Evolutionary conservation across 2,329 filamentous ascomycete genomes (phyloP).

Genomic region (Lasiodiplodia hormozganensis): DNA sequence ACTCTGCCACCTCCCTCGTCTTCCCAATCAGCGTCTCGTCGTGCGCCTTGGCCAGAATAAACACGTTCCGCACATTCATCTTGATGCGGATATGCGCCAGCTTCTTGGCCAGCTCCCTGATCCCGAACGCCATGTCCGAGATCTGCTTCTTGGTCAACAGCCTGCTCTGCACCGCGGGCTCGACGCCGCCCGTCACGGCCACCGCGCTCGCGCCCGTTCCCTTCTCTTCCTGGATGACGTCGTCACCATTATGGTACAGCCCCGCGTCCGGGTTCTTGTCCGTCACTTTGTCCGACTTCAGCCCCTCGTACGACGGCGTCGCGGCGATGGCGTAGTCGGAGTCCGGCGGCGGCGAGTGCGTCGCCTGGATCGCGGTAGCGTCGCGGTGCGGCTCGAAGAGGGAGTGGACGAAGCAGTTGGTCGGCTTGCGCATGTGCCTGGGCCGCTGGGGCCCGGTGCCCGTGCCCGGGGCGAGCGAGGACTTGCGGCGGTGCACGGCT

Average conservation of each 20-base stretch:
- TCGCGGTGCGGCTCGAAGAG: slow-evolving; percentile 57
- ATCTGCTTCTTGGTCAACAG: slow-evolving; percentile 93
- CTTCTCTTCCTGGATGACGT: neutral
- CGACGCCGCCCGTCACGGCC: slow-evolving; percentile 37
- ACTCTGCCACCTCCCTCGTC: slow-evolving; percentile 77
- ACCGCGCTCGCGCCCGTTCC: neutral
- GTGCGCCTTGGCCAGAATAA: slow-evolving; percentile 90
- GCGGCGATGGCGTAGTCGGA: slow-evolving; percentile 20
- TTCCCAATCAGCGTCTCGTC: slow-evolving; percentile 80
- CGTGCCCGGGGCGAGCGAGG: slow-evolving; percentile 60
- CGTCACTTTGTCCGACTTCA: slow-evolving; percentile 45
- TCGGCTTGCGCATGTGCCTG: slow-evolving; percentile 48
- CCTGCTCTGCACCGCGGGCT: slow-evolving; percentile 64
- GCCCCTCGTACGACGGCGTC: slow-evolving; percentile 39
- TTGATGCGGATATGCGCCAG: slow-evolving; percentile 83
- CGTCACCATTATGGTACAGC: neutral
- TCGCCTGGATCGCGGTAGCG: slow-evolving; percentile 38
- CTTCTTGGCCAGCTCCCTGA: slow-evolving; percentile 86
- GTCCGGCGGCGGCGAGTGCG: neutral
- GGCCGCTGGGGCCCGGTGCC: slow-evolving; percentile 48
- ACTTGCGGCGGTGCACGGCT: slow-evolving; percentile 63
- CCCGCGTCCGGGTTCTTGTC: slow-evolving; percentile 50
- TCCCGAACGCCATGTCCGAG: slow-evolving; percentile 96
- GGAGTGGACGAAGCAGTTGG: slow-evolving; percentile 68
- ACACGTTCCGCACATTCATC: slow-evolving; percentile 81